These are phyloP conservation scores for Trichophyton mentagrophytes DNA, from an alignment of 2,329 filamentous ascomycete species.

Conservation along the genomic window DNA sequence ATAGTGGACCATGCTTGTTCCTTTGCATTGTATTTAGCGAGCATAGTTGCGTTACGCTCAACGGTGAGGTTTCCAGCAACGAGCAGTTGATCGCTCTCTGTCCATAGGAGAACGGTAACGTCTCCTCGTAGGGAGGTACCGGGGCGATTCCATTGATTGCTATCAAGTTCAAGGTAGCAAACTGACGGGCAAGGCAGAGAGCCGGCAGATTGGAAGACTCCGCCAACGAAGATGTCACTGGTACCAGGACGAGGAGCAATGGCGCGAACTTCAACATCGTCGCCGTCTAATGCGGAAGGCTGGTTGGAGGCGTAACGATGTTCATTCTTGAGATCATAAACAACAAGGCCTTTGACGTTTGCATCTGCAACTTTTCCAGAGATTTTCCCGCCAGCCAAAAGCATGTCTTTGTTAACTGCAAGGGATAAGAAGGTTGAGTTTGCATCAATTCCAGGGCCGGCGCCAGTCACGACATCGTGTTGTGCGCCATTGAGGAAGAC, in stretches of 20 bases:
- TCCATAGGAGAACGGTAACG: slow-evolving; percentile 64
- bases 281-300: slow-evolving; percentile 61
- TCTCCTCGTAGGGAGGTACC: slow-evolving; percentile 59
- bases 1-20: slow-evolving; percentile 54
- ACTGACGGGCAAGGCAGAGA: slow-evolving; percentile 69
- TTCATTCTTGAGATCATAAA: slow-evolving; percentile 56
- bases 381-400: slow-evolving; percentile 74
- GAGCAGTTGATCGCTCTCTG: slow-evolving; percentile 55
- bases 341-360: slow-evolving; percentile 58
- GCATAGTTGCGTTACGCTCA: slow-evolving; percentile 50
- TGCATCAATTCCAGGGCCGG: slow-evolving; percentile 46
- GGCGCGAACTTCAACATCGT: slow-evolving; percentile 58
- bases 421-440: slow-evolving; percentile 67
- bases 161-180: slow-evolving; percentile 61
- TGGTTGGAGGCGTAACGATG: slow-evolving; percentile 53
- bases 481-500: slow-evolving; percentile 68
- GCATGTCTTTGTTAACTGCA: slow-evolving; percentile 49
- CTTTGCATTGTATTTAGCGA: slow-evolving; percentile 62
- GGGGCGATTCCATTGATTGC: slow-evolving; percentile 66
- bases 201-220: slow-evolving; percentile 71
- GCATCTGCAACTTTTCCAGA: slow-evolving; percentile 54
- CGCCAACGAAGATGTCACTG: slow-evolving; percentile 70
- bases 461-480: slow-evolving; percentile 53
- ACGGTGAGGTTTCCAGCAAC: slow-evolving; percentile 65
- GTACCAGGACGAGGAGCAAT: slow-evolving; percentile 60